Evolutionary conservation across 2,329 filamentous ascomycete genomes (phyloP).

Genomic region (Venturia effusa): DNA sequence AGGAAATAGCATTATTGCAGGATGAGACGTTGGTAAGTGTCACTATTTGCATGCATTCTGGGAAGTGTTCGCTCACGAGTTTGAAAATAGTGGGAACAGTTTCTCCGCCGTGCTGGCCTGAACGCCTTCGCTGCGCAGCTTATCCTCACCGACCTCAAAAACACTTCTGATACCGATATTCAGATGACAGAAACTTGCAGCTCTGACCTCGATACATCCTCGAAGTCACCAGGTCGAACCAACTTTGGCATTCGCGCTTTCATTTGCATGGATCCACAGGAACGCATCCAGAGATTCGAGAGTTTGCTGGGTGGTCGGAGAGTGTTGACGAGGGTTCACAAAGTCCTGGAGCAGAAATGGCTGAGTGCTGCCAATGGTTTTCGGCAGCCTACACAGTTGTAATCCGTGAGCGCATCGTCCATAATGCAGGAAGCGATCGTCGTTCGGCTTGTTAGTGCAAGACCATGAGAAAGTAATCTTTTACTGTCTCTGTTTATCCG

Average conservation of each 20-base stretch:
- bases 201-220: background rate
- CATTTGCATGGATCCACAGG: constrained; percentile 7
- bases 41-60: background rate
- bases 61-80: background rate
- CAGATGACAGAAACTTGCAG: background rate
- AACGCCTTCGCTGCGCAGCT: constrained; percentile 63
- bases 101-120: constrained; percentile 53
- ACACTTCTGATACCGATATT: background rate
- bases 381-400: background rate
- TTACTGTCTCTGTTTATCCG: background rate
- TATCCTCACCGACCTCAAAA: constrained; percentile 41
- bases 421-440: too few species aligned
- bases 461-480: background rate
- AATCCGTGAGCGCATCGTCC: background rate
- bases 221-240: background rate
- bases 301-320: constrained; percentile 6
- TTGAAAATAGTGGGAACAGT: constrained; percentile 48
- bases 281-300: constrained; percentile 4
- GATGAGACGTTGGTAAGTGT: constrained; percentile 43
- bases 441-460: background rate
- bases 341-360: constrained; percentile 5
- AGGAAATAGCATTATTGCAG: constrained; percentile 30
- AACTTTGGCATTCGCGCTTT: constrained; percentile 8
- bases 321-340: background rate
- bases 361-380: background rate